Conservation (phyloP, 768 basidiomycete genomes). For the Strobilomyces echinocephalus region DNA sequence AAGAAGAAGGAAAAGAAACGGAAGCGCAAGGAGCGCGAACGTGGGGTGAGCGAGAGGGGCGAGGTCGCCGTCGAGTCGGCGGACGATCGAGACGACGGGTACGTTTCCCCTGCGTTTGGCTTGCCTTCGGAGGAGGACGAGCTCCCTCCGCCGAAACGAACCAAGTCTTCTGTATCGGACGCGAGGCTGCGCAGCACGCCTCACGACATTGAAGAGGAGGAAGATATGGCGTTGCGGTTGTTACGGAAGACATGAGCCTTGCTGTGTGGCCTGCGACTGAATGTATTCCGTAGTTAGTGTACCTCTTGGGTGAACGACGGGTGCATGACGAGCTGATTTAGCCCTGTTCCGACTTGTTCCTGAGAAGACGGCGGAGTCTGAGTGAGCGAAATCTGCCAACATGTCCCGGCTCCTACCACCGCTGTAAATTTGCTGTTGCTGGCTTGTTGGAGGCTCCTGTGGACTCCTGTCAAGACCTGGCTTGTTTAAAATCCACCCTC, state of each 20-base stretch:
- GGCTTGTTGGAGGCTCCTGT: constrained; percentile 8
- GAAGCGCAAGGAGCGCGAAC: constrained; percentile 80
- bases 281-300: constrained; percentile 1
- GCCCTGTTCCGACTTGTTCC: not conserved
- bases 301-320: not conserved
- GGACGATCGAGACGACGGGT: constrained; percentile 59
- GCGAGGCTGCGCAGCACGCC: constrained; percentile 21
- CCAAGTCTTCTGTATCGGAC: constrained; percentile 24
- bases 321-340: not conserved
- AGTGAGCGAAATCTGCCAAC: not conserved
- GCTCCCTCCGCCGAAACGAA: constrained; percentile 31
- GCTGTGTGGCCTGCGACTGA: not conserved
- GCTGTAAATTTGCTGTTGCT: constrained; percentile 17
- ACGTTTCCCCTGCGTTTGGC: constrained; percentile 69
- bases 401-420: not conserved
- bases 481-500: not conserved
- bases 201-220: constrained; percentile 48
- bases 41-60: constrained; percentile 30
- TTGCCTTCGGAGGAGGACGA: constrained; percentile 36
- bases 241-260: constrained; percentile 34
- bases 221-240: constrained; percentile 61
- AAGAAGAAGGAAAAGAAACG: constrained; percentile 91
- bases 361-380: not conserved
- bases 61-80: constrained; percentile 33
- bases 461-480: not conserved